These are phyloP conservation scores for Ceratocystis destructans DNA, from an alignment of 2,329 filamentous ascomycete genomes.

Conservation along the genomic window DNA sequence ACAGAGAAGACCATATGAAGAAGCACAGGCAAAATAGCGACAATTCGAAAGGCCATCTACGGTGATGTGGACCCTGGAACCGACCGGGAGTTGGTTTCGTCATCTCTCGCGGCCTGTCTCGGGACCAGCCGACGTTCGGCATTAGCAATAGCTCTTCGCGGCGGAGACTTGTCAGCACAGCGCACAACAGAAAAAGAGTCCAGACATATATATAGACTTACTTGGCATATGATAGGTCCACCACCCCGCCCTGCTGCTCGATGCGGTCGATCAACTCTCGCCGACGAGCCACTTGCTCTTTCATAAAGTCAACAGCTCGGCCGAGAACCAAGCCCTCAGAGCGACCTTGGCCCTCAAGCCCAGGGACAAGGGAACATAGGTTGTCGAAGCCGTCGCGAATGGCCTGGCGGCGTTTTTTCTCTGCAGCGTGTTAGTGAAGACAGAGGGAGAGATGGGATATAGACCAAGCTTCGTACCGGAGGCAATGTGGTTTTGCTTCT, in stretches of 20 bases:
- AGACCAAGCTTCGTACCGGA: slow-evolving; percentile 30
- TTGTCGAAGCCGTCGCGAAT: slow-evolving; percentile 77
- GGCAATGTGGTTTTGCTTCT: slow-evolving; percentile 43
- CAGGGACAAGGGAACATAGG: slow-evolving; percentile 66
- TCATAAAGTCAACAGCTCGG: slow-evolving; percentile 53
- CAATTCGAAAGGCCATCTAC: not conserved
- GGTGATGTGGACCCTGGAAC: not conserved
- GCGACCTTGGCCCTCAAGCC: slow-evolving; percentile 66
- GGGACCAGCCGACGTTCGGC: slow-evolving; percentile 13
- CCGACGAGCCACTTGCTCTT: slow-evolving; percentile 44
- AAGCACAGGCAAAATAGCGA: not conserved
- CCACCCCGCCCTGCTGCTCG: slow-evolving; percentile 43
- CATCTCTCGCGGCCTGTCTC: not conserved
- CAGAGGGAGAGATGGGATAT: not conserved
- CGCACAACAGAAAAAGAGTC: not conserved
- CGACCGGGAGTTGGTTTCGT: not conserved
- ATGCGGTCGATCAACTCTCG: slow-evolving; percentile 44
- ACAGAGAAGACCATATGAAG: slow-evolving; percentile 4
- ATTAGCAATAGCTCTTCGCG: slow-evolving; percentile 11
- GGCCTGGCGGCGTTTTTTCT: slow-evolving; percentile 39
- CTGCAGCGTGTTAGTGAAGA: slow-evolving; percentile 23
- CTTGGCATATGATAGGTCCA: slow-evolving; percentile 27
- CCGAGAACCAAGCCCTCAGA: slow-evolving; percentile 76
- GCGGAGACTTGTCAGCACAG: not conserved
- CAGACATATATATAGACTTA: not conserved